Conservation (phyloP, 306 rosid genomes). For the Quercus gilva region DNA sequence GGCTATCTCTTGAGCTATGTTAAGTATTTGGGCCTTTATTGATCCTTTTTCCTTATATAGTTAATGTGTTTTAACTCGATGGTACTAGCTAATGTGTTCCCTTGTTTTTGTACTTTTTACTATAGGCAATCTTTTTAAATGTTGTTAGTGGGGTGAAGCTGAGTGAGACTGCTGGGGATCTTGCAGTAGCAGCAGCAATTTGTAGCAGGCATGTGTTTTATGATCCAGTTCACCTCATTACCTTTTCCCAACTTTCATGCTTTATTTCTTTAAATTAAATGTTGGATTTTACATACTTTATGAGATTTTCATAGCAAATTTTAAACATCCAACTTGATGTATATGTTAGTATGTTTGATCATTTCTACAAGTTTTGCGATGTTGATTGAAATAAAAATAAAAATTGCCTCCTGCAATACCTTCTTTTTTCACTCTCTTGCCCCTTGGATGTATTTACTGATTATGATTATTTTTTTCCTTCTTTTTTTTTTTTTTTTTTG, state of each 20-base stretch:
- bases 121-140: conserved; percentile 68
- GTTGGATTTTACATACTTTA: not conserved
- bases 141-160: conserved; percentile 71
- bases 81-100: not conserved
- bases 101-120: not conserved
- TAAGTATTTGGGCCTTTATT: not conserved
- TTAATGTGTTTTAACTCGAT: not conserved
- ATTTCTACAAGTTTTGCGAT: not conserved
- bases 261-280: not conserved
- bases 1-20: not conserved
- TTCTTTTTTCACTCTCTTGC: not conserved
- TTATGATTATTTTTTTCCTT: not conserved
- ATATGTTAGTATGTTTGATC: not conserved
- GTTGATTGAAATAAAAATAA: not conserved
- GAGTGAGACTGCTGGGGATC: conserved; percentile 93
- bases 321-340: no score
- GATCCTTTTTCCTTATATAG: not conserved
- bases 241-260: not conserved
- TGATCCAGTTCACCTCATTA: conserved; percentile 17
- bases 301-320: not conserved
- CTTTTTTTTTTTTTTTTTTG: not conserved
- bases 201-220: conserved; percentile 83
- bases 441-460: conserved; percentile 3
- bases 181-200: conserved; percentile 91
- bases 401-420: not conserved